These are phyloP conservation scores for Cyberlindnera samutprakarnensis DNA, from an alignment of 805 yeast genomes.

Conservation along the genomic window DNA sequence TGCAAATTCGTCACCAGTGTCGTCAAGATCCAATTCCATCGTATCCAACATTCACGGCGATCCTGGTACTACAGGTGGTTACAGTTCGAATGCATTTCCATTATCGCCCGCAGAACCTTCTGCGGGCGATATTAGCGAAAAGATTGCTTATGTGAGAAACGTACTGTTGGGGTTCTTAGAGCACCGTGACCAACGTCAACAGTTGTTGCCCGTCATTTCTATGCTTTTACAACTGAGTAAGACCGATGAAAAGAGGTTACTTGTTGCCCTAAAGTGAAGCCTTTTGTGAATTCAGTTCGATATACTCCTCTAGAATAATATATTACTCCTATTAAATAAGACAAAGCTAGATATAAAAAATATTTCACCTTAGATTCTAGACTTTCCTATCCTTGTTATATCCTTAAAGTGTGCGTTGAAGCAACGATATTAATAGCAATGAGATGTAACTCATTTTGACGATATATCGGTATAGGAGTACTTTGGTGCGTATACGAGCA, in stretches of 20 bases:
- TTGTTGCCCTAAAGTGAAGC: slow-evolving; percentile 24
- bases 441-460: too few species aligned
- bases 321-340: too few species aligned
- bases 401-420: too few species aligned
- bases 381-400: too few species aligned
- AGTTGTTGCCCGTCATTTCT: slow-evolving; percentile 78
- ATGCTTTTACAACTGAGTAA: slow-evolving; percentile 61
- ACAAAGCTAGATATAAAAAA: too few species aligned
- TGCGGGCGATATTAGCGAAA: slow-evolving; percentile 20
- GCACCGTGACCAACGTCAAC: slow-evolving; percentile 85
- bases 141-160: slow-evolving; percentile 76
- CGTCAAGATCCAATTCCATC: slow-evolving; percentile 31
- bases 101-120: background rate
- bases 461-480: too few species aligned
- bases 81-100: background rate
- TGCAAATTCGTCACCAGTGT: slow-evolving; percentile 18
- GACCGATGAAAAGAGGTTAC: slow-evolving; percentile 68
- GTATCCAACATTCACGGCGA: slow-evolving; percentile 20
- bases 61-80: background rate
- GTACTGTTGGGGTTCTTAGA: slow-evolving; percentile 88
- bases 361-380: too few species aligned
- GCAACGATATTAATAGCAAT: too few species aligned
- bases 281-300: background rate
- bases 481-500: too few species aligned
- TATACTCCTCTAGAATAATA: too few species aligned